A percentile compares a stretch with the other conserved stretches of the same genome.
Evolutionary conservation across 129 eudicot species (phyloP).

Genomic region (Sambucus nigra): DNA sequence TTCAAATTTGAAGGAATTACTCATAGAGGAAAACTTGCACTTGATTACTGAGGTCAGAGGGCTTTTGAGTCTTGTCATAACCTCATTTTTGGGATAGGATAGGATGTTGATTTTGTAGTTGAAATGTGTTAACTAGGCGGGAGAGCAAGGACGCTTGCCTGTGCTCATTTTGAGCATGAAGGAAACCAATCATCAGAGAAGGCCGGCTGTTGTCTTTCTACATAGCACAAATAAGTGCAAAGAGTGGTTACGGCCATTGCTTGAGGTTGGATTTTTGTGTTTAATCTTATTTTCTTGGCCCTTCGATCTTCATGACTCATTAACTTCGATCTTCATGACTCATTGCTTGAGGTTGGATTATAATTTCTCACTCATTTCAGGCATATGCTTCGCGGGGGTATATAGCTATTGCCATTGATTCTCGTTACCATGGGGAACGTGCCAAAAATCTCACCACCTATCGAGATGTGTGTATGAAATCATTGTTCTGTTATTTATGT

Average conservation of each 20-base stretch:
- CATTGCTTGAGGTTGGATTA: not conserved
- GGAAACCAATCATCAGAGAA: conserved; percentile 33
- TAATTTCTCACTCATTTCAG: conserved; percentile 24
- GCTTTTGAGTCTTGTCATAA: not conserved
- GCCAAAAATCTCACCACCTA: conserved; percentile 71
- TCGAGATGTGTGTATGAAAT: conserved; percentile 47
- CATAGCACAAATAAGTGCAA: conserved; percentile 91
- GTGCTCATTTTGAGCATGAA: conserved; percentile 70
- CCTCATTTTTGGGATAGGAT: not conserved
- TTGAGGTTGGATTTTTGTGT: conserved; percentile 41
- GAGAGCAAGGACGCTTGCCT: conserved; percentile 90
- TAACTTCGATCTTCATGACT: not conserved
- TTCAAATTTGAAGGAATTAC: conserved; percentile 54
- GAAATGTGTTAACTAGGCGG: conserved; percentile 29
- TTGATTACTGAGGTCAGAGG: conserved; percentile 70
- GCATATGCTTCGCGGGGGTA: conserved; percentile 96
- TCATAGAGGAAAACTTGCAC: conserved; percentile 76
- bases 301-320: not conserved
- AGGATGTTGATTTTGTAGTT: not conserved
- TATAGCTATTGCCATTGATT: conserved; percentile 78
- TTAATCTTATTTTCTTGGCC: not conserved
- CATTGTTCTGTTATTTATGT: not conserved
- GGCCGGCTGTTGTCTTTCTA: conserved; percentile 74
- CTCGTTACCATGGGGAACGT: conserved; percentile 99
- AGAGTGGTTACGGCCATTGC: conserved; percentile 89